Conservation (phyloP, 306 rosid species). For the Lotus japonicus region DNA sequence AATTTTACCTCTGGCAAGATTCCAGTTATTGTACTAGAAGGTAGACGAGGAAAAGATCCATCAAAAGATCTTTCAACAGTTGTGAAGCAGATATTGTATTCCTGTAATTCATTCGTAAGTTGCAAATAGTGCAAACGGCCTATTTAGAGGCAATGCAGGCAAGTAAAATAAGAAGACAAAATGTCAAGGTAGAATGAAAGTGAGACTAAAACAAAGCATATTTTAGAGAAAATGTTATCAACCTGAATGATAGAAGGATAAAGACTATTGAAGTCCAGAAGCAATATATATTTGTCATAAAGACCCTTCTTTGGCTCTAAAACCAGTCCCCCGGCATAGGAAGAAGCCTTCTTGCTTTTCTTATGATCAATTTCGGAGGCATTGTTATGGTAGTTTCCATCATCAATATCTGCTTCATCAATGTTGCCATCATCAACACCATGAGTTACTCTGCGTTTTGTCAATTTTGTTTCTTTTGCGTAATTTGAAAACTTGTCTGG, state of each 20-base stretch:
- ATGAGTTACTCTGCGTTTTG: slow-evolving; percentile 44
- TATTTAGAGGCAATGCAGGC: background rate
- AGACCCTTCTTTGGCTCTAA: slow-evolving; percentile 97
- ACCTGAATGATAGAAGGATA: slow-evolving; percentile 99
- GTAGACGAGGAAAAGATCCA: slow-evolving; percentile 65
- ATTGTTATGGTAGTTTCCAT: slow-evolving; percentile 41
- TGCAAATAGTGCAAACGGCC: slow-evolving; percentile 1
- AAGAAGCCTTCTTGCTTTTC: slow-evolving; percentile 73
- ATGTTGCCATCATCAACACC: slow-evolving; percentile 42
- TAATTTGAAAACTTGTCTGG: slow-evolving; percentile 70
- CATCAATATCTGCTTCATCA: slow-evolving; percentile 50
- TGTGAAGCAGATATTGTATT: slow-evolving; percentile 93
- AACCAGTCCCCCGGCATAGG: slow-evolving; percentile 94
- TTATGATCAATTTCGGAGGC: slow-evolving; percentile 46
- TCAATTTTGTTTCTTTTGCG: slow-evolving; percentile 52
- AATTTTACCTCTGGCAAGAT: slow-evolving; percentile 86
- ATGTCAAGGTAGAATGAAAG: background rate
- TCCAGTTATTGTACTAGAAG: slow-evolving; percentile 64
- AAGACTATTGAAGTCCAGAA: slow-evolving; percentile 95
- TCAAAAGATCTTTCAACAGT: slow-evolving; percentile 76
- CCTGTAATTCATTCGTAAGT: slow-evolving; percentile 48
- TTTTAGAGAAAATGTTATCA: background rate
- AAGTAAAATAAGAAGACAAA: background rate
- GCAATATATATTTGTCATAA: slow-evolving; percentile 88
- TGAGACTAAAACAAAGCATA: slow-evolving; percentile 1